phyloP scores from a whole-genome alignment of 176 grass and related monocot genomes.

The Tillandsia leiboldiana region DNA sequence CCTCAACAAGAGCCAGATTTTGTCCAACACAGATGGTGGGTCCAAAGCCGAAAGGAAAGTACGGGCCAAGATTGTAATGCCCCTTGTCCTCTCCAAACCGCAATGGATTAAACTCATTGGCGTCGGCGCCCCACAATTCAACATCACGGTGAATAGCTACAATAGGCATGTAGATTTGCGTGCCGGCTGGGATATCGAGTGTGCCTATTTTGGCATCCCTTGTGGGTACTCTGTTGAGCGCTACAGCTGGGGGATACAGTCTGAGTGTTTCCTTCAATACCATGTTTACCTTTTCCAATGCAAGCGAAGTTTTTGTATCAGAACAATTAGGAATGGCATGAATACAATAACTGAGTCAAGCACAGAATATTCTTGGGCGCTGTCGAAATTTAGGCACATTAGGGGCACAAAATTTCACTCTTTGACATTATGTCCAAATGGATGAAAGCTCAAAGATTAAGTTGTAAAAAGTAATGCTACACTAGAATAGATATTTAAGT shows the following conservation, averaged over 20 bases:
- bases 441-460: no score
- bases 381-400: no score
- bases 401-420: no score
- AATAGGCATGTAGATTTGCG: slow-evolving; percentile 39
- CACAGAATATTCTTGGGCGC: not conserved
- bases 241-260: slow-evolving; percentile 53
- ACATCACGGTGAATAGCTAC: slow-evolving; percentile 54
- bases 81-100: slow-evolving; percentile 69
- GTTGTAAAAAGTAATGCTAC: no score
- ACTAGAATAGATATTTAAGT: no score
- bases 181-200: slow-evolving; percentile 43
- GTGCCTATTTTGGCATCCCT: slow-evolving; percentile 45
- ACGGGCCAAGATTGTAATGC: slow-evolving; percentile 49
- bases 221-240: slow-evolving; percentile 28
- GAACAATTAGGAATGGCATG: not conserved
- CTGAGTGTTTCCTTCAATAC: slow-evolving; percentile 83
- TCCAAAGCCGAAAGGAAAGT: slow-evolving; percentile 57
- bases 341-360: not conserved
- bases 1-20: slow-evolving; percentile 62
- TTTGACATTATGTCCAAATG: no score
- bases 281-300: slow-evolving; percentile 42
- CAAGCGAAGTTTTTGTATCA: not conserved
- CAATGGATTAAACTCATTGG: slow-evolving; percentile 47
- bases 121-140: slow-evolving; percentile 47
- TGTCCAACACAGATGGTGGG: slow-evolving; percentile 64